phyloP scores from a whole-genome alignment of 1,284 basidiomycete genomes.

The Melampsora americana region DNA sequence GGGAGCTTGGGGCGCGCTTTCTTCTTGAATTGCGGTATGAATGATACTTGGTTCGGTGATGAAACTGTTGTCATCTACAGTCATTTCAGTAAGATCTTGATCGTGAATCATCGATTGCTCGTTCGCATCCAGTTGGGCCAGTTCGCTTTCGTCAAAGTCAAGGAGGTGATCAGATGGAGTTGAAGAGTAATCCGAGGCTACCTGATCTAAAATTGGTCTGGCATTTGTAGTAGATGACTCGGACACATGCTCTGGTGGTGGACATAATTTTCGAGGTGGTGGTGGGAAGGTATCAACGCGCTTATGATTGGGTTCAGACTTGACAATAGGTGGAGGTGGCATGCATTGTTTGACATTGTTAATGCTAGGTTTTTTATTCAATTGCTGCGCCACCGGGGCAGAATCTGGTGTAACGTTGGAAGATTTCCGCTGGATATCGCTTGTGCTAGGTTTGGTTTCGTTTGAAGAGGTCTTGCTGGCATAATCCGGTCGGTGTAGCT shows the following conservation, averaged over 20 bases:
- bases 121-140: constrained; percentile 26
- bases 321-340: neutral
- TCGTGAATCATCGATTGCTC: constrained; percentile 4
- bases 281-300: constrained; percentile 10
- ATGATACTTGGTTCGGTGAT: neutral
- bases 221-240: neutral
- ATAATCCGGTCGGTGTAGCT: constrained; percentile 31
- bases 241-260: neutral
- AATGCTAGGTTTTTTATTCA: neutral
- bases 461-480: neutral
- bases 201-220: neutral
- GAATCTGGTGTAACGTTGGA: neutral
- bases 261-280: neutral
- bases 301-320: neutral
- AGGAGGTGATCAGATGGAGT: constrained; percentile 34
- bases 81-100: neutral
- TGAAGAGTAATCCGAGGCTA: neutral
- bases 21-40: neutral
- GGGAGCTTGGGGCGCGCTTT: neutral
- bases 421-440: neutral
- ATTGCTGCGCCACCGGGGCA: neutral
- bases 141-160: constrained; percentile 32
- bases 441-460: neutral
- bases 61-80: neutral
- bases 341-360: neutral